A percentile compares a stretch with the other conserved stretches of the same genome.
Conservation (phyloP, 2,329 filamentous ascomycete genomes). For the Trichoderma atroviride region DNA sequence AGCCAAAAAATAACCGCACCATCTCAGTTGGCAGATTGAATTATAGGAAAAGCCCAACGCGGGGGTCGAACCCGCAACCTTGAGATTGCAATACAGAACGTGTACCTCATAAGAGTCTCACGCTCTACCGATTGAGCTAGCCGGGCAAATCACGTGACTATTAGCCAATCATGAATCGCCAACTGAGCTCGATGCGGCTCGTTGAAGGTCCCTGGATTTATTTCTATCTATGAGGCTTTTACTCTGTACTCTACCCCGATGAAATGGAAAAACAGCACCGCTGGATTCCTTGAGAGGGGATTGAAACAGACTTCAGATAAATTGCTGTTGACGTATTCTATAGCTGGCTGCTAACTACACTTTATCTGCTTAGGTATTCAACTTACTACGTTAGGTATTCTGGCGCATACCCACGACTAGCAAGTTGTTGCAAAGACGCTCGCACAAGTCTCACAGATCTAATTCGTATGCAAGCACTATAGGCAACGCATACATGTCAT, state of each 20-base stretch:
- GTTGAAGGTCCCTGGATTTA: not conserved
- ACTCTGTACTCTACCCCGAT: not conserved
- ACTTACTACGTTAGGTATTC: no score
- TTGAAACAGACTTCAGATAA: no score
- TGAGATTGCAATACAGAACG: constrained; percentile 47
- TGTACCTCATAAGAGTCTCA: constrained; percentile 61
- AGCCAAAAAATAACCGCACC: not conserved
- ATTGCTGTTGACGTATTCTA: no score
- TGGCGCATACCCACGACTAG: no score
- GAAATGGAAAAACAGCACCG: not conserved
- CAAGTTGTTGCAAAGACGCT: no score
- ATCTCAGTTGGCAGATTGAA: constrained; percentile 9
- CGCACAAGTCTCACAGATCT: not conserved
- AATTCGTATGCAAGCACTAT: not conserved
- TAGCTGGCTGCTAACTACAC: no score
- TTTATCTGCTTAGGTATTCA: not conserved
- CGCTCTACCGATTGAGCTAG: constrained; percentile 61
- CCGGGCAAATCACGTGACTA: constrained; percentile 34
- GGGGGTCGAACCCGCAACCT: constrained; percentile 59
- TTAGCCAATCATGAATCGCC: constrained; percentile 3
- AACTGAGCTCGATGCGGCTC: constrained; percentile 12
- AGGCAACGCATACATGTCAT: not conserved
- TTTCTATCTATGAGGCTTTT: not conserved
- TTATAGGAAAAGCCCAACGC: constrained; percentile 47
- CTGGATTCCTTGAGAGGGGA: no score